Conservation (phyloP, 2,329 filamentous ascomycete species). For the Ambrosiella beaveri region DNA sequence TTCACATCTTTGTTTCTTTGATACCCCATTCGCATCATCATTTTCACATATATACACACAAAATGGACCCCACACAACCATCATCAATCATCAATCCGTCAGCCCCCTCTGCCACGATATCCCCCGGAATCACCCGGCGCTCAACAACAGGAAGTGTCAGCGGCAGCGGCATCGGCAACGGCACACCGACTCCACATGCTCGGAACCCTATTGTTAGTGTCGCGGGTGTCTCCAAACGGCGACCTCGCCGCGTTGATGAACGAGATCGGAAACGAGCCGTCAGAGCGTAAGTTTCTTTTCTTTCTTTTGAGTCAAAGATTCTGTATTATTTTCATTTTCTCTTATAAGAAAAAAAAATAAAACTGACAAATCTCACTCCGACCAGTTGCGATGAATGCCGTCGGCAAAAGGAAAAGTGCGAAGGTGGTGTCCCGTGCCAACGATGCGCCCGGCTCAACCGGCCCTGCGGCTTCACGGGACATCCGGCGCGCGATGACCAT, state of each 20-base stretch:
- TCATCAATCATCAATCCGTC: background rate
- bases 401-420: constrained; percentile 38
- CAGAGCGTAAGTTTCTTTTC: constrained; percentile 15
- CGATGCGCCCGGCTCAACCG: constrained; percentile 33
- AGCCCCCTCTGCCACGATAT: background rate
- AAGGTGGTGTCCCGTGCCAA: constrained; percentile 36
- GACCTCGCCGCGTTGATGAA: constrained; percentile 16
- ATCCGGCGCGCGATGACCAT: constrained; percentile 5
- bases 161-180: constrained; percentile 11
- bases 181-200: background rate
- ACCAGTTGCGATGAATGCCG: constrained; percentile 36
- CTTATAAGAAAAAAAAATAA: background rate
- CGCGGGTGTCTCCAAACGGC: constrained; percentile 14
- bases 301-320: background rate
- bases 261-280: constrained; percentile 18
- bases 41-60: background rate
- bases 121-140: background rate
- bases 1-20: background rate
- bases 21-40: too few species aligned
- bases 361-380: background rate
- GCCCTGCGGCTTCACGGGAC: constrained; percentile 30
- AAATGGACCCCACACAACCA: background rate
- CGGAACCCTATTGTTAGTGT: constrained; percentile 2
- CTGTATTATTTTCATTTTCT: background rate
- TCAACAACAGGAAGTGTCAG: constrained; percentile 4